Evolutionary conservation across 2,329 filamentous ascomycete genomes (phyloP).

Genomic region (Botrytis tulipae): DNA sequence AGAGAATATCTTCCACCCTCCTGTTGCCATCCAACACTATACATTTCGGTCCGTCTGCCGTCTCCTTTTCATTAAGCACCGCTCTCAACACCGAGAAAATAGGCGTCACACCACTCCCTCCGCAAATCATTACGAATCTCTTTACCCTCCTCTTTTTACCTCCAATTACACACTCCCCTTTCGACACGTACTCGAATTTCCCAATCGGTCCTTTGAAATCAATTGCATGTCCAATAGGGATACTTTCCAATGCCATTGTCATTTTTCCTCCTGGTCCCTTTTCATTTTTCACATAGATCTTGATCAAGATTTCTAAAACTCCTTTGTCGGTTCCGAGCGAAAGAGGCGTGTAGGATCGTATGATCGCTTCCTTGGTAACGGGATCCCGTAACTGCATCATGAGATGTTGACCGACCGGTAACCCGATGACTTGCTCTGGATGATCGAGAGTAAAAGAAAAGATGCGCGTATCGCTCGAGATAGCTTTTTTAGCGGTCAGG

Average conservation of each 20-base stretch:
- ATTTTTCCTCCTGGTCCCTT: slow-evolving; percentile 69
- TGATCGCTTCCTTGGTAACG: slow-evolving; percentile 67
- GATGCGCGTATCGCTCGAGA: slow-evolving; percentile 77
- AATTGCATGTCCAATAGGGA: slow-evolving; percentile 69
- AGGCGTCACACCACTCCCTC: slow-evolving; percentile 87
- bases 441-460: slow-evolving; percentile 81
- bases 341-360: slow-evolving; percentile 84
- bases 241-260: slow-evolving; percentile 72
- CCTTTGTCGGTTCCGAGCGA: slow-evolving; percentile 63
- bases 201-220: slow-evolving; percentile 89
- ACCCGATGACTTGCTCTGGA: slow-evolving; percentile 64
- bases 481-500: slow-evolving; percentile 63
- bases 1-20: slow-evolving; percentile 77
- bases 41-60: slow-evolving; percentile 63
- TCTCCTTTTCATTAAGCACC: slow-evolving; percentile 58
- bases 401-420: slow-evolving; percentile 83
- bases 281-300: slow-evolving; percentile 69
- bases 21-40: slow-evolving; percentile 78
- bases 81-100: slow-evolving; percentile 81
- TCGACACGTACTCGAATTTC: slow-evolving; percentile 75
- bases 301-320: slow-evolving; percentile 72
- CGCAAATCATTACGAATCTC: slow-evolving; percentile 82
- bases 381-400: slow-evolving; percentile 79
- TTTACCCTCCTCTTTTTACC: slow-evolving; percentile 56
- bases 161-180: slow-evolving; percentile 61